phyloP scores from a whole-genome alignment of 768 basidiomycete species.

The Boletus patriciae region DNA sequence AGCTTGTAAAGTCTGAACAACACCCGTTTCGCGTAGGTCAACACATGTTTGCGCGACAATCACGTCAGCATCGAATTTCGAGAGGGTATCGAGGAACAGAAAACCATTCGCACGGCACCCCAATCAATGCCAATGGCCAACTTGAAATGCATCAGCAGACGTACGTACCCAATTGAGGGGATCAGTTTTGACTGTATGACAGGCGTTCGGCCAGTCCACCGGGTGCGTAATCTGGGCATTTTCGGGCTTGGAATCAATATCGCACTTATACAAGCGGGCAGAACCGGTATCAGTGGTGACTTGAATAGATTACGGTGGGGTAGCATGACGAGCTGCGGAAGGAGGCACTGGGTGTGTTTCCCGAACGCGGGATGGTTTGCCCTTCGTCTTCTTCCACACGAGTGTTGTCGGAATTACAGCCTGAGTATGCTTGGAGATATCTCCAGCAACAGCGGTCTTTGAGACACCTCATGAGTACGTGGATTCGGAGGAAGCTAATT shows the following conservation, averaged over 20 bases:
- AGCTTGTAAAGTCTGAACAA: slow-evolving; percentile 32
- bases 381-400: slow-evolving; percentile 20
- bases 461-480: slow-evolving; percentile 18
- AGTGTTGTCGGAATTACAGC: slow-evolving; percentile 14
- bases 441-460: slow-evolving; percentile 23
- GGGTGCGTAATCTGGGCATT: slow-evolving; percentile 11
- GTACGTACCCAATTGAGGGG: slow-evolving; percentile 44
- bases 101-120: slow-evolving; percentile 24
- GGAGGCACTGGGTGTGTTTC: slow-evolving; percentile 10
- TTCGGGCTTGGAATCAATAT: slow-evolving; percentile 30
- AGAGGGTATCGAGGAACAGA: slow-evolving; percentile 20
- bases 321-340: slow-evolving; percentile 9
- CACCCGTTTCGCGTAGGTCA: slow-evolving; percentile 6
- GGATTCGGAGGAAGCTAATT: not conserved
- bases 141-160: slow-evolving; percentile 22
- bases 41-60: slow-evolving; percentile 25
- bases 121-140: slow-evolving; percentile 25
- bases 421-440: slow-evolving; percentile 21
- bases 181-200: slow-evolving; percentile 49
- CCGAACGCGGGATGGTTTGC: slow-evolving; percentile 11
- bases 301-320: slow-evolving; percentile 16
- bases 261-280: slow-evolving; percentile 22
- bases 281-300: slow-evolving; percentile 18
- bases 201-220: slow-evolving; percentile 48
- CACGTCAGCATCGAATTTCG: slow-evolving; percentile 25